A percentile compares a stretch with the other conserved stretches of the same genome.
Evolutionary conservation across 2,329 filamentous ascomycete genomes (phyloP).

Genomic region (Trichoderma endophyticum): DNA sequence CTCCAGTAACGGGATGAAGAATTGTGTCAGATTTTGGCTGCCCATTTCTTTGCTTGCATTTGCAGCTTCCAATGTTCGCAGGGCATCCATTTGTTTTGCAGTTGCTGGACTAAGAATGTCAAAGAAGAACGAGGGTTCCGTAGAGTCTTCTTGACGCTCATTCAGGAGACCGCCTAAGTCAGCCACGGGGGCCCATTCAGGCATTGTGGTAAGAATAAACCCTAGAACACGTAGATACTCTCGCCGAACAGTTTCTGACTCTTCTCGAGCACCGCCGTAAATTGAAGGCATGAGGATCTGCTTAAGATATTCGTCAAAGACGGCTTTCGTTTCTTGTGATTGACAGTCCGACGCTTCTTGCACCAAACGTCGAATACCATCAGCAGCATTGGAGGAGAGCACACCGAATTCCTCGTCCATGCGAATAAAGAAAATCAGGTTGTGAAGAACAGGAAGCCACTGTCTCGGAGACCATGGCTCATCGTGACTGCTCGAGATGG

Average conservation of each 20-base stretch:
- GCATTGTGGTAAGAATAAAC: slow-evolving; percentile 68
- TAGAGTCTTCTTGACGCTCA: slow-evolving; percentile 59
- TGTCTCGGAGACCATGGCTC: slow-evolving; percentile 62
- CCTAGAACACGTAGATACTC: slow-evolving; percentile 81
- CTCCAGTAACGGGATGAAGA: slow-evolving; percentile 88
- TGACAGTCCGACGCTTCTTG: slow-evolving; percentile 52
- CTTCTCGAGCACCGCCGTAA: slow-evolving; percentile 70
- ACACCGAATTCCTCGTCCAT: slow-evolving; percentile 87
- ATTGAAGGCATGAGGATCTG: slow-evolving; percentile 70
- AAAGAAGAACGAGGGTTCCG: slow-evolving; percentile 75
- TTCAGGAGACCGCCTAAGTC: slow-evolving; percentile 70
- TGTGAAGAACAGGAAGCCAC: slow-evolving; percentile 86
- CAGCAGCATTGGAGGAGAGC: slow-evolving; percentile 73
- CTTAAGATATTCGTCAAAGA: slow-evolving; percentile 58
- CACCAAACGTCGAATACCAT: slow-evolving; percentile 75
- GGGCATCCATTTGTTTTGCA: slow-evolving; percentile 77
- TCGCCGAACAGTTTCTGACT: slow-evolving; percentile 77
- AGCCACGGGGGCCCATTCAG: slow-evolving; percentile 65
- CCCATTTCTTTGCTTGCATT: slow-evolving; percentile 63
- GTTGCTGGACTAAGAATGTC: slow-evolving; percentile 90
- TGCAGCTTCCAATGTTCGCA: slow-evolving; percentile 70
- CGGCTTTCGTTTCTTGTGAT: slow-evolving; percentile 33
- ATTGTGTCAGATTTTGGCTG: slow-evolving; percentile 75
- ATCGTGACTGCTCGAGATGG: slow-evolving; percentile 63
- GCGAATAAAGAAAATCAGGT: slow-evolving; percentile 82